These are phyloP conservation scores for Acanthamoeba castellanii DNA, from an alignment of 208 protist genomes.

Conservation along the genomic window DNA sequence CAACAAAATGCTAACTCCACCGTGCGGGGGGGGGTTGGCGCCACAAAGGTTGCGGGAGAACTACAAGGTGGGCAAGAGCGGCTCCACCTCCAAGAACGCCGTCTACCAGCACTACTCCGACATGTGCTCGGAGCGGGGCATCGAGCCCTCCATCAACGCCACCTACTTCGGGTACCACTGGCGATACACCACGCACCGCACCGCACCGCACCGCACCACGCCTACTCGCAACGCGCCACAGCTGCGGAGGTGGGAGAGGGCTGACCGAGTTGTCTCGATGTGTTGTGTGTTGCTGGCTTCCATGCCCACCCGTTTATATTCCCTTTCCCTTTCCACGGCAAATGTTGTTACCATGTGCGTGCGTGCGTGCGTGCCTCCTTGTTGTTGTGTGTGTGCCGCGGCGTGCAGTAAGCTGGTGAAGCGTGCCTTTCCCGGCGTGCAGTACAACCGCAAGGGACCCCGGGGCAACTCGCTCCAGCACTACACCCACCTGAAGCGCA, in stretches of 20 bases:
- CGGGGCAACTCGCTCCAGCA: constrained; percentile 7
- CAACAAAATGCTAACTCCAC: too few relatives aligned
- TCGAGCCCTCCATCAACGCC: constrained; percentile 26
- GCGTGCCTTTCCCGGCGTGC: background rate
- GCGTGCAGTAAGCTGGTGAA: background rate
- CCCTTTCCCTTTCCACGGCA: background rate
- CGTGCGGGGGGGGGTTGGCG: too few relatives aligned
- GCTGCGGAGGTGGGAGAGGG: too few relatives aligned
- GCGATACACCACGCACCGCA: too few relatives aligned
- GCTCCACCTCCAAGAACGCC: constrained; percentile 32
- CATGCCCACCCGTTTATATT: too few relatives aligned
- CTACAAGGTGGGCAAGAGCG: constrained; percentile 61
- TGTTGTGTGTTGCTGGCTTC: too few relatives aligned
- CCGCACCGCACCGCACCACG: too few relatives aligned
- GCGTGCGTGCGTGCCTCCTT: background rate
- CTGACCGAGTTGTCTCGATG: too few relatives aligned
- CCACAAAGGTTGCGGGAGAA: constrained; percentile 32
- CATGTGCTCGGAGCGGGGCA: constrained; percentile 13
- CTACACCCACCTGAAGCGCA: constrained; percentile 55
- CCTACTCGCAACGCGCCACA: too few relatives aligned
- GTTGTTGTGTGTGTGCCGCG: too few relatives aligned
- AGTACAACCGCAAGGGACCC: constrained; percentile 16
- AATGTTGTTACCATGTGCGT: background rate
- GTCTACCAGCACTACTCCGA: constrained; percentile 54
- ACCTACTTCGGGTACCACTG: constrained; percentile 27